phyloP scores from a whole-genome alignment of 148 eudicot species.

The Arbutus unedo region DNA sequence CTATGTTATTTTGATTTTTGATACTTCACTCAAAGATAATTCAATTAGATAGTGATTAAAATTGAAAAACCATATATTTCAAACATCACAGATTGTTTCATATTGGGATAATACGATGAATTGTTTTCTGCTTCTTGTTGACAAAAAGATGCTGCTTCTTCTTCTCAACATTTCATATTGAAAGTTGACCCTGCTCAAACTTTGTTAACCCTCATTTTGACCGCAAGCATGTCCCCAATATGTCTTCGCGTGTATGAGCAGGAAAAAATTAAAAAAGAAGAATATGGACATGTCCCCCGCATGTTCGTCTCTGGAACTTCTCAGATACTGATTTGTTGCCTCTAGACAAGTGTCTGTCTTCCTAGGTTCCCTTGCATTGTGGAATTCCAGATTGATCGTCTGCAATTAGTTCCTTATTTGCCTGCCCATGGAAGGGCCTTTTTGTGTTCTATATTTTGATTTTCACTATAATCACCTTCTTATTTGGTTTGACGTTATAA shows the following conservation, averaged over 20 bases:
- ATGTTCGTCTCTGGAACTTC: background rate
- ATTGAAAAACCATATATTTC: background rate
- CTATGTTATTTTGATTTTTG: background rate
- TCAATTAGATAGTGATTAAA: background rate
- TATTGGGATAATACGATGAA: background rate
- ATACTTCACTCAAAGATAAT: background rate
- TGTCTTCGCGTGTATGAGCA: background rate
- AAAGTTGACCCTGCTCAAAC: background rate
- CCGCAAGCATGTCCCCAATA: background rate
- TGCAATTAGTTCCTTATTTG: slow-evolving; percentile 6
- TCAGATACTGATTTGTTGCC: background rate
- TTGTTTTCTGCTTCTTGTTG: background rate
- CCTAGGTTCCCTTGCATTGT: background rate
- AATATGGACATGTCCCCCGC: background rate
- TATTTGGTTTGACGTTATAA: background rate
- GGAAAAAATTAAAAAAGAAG: background rate
- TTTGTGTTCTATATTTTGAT: background rate
- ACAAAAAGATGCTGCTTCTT: background rate
- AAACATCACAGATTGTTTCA: background rate
- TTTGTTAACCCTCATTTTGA: background rate
- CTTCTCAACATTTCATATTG: background rate
- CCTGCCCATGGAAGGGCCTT: background rate
- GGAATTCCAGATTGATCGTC: background rate
- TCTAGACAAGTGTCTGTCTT: background rate
- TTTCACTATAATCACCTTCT: background rate